Evolutionary conservation across 2,329 filamentous ascomycete genomes (phyloP).

Genomic region (Bisporella sp.): DNA sequence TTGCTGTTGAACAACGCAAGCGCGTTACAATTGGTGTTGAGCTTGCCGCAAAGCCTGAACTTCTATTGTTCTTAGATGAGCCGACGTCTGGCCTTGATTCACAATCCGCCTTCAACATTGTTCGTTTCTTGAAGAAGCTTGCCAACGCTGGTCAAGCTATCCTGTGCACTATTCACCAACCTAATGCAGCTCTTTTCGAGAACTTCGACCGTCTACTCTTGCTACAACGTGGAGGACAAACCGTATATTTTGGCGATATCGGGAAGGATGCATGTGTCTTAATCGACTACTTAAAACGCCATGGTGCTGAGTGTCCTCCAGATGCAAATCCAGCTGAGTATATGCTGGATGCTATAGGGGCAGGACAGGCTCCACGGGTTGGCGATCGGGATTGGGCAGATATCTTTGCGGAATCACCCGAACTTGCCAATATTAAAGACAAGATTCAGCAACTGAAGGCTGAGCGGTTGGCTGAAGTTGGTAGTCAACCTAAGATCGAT

Average conservation of each 20-base stretch:
- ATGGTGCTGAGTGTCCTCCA: constrained; percentile 44
- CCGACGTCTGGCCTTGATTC: constrained; percentile 65
- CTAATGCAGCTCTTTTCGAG: constrained; percentile 60
- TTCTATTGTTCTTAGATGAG: constrained; percentile 66
- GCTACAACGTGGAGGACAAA: constrained; percentile 58
- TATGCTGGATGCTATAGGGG: constrained; percentile 57
- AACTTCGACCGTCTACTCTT: constrained; percentile 70
- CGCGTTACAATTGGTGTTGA: constrained; percentile 69
- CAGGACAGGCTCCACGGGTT: constrained; percentile 52
- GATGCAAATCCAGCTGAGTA: constrained; percentile 53
- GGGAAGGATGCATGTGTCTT: constrained; percentile 54
- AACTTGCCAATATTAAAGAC: constrained; percentile 47
- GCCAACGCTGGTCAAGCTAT: constrained; percentile 62
- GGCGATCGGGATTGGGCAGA: constrained; percentile 59
- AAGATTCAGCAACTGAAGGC: constrained; percentile 49
- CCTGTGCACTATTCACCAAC: constrained; percentile 69
- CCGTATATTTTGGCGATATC: constrained; percentile 67
- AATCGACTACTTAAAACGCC: constrained; percentile 37
- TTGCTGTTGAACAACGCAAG: constrained; percentile 45
- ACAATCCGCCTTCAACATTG: constrained; percentile 61
- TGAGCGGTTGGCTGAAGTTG: constrained; percentile 40
- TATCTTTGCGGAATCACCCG: constrained; percentile 51
- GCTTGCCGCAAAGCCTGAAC: constrained; percentile 60
- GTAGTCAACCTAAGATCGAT: constrained; percentile 25
- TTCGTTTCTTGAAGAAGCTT: constrained; percentile 62